A percentile compares a stretch with the other conserved stretches of the same genome.
These are phyloP conservation scores for Ganoderma meredithae DNA, from an alignment of 1,284 basidiomycete species.

Conservation along the genomic window DNA sequence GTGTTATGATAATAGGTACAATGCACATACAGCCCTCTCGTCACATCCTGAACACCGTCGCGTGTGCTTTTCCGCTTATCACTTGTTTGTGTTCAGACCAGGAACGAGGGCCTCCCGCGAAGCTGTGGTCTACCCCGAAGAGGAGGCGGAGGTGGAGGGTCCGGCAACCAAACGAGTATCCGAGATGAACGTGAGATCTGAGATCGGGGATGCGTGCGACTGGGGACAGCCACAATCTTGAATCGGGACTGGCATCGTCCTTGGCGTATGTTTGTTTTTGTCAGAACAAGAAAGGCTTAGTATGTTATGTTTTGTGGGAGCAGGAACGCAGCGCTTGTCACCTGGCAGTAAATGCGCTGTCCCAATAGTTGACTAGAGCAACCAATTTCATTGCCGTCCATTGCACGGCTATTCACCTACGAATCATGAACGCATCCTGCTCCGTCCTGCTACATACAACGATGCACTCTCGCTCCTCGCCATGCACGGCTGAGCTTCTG, in stretches of 20 bases:
- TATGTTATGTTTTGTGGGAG: neutral
- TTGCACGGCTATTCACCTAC: no score
- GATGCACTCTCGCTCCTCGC: no score
- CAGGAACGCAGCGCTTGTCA: neutral
- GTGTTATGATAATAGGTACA: slow-evolving; percentile 23
- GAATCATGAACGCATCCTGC: no score
- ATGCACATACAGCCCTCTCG: neutral
- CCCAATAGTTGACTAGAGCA: neutral
- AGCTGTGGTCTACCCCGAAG: slow-evolving; percentile 5
- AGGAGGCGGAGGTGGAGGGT: neutral
- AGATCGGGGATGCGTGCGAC: slow-evolving; percentile 8
- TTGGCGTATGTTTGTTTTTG: neutral
- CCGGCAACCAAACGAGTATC: slow-evolving; percentile 5
- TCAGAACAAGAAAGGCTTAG: neutral
- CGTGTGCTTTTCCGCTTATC: neutral
- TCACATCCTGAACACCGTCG: slow-evolving; percentile 3
- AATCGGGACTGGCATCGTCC: neutral
- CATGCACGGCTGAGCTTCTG: no score
- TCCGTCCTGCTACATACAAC: no score
- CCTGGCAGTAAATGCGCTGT: neutral
- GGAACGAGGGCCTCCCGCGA: slow-evolving; percentile 6
- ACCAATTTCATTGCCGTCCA: no score
- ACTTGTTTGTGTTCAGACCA: neutral
- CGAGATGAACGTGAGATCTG: neutral
- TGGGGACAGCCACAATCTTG: neutral